Evolutionary conservation across 2,329 filamentous ascomycete species (phyloP), one percentile per base, ranked within the genome.

Genomic region (Fusarium napiforme): DNA sequence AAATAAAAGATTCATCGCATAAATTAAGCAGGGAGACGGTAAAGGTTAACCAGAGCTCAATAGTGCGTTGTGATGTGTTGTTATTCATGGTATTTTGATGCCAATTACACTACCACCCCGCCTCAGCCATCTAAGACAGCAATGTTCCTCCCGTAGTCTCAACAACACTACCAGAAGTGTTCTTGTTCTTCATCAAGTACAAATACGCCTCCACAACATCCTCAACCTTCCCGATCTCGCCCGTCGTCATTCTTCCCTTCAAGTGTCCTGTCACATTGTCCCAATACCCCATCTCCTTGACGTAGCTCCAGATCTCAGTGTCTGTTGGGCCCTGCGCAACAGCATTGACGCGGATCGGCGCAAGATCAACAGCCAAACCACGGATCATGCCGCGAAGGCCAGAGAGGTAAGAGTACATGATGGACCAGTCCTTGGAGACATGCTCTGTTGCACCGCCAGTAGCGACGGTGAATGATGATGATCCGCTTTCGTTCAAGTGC

Each of bases 141-240:
- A 74, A 28, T 26, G 69, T 75, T 21, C 72, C 72, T 34, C 72
- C 72, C 21, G 68, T 74, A n/a, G 72, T 75, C 56, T 75, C 69
- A 52, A 74, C 46, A 47, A 73, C 50, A 26, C 71, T 74, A 36
- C 74, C 74, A 21, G 74, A 75, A 14, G 64, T 45, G 6, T 73
- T 75, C 52, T 64, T 59, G 37, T 76, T 74, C 69, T 76, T 76
- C 74, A 76, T 76, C n/a, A 67, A 34, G 30, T 76, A 76, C 26
- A 76, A 23, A 60, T 76, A 76, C 11, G 69, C 67, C 64, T 76
- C 74, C 1, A 67, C 72, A 4, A 75, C 69, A 53, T 76, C 74
- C 26, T 76, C 69, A 11, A 72, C 63, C 32, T 73, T 50, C 1
- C 72, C 72, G 18, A 76, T 43, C 5, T 42, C 21, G 0, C 74